Evolutionary conservation across 2,329 filamentous ascomycete genomes (phyloP), one percentile per base, ranked within the genome.

Genomic region (Plenodomus biglobosus): DNA sequence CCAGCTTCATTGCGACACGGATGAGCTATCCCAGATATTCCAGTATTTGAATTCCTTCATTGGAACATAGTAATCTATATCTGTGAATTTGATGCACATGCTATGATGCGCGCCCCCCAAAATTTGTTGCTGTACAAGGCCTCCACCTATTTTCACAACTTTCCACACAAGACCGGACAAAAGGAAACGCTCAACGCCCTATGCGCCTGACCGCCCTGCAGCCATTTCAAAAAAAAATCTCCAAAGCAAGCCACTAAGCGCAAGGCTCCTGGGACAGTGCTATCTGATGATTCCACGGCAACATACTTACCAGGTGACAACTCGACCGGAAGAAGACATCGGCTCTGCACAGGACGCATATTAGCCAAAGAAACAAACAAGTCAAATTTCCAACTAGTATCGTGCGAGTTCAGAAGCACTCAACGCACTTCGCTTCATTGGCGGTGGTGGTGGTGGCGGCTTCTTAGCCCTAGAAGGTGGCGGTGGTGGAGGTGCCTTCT

Each of bases 391-490:
- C 27, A 15, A 49, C 56, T 63, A 71, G 59, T 71, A 71, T 64
- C 66, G 65, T 46, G 67, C 64, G 40, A 69, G 54, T 55, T 69
- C 66, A 42, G 65, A 66, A 47, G 66, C 61, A 59, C 75, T 78
- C 61, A 78, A 65, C 52, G 74, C 75, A 68, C 74, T 78, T 56
- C 82, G 74, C 76, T 86, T 86, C 73, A 84, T 79, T 18, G 85
- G 84, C 10, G 82, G 82, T 18, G 83, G 84, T 32, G 82, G 82
- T 50, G 84, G 83, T 18, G 81, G 80, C 11, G 84, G 83, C 69
- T 87, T 87, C 76, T 86, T 87, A 30, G 80, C 73, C 62, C 84
- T 74, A 18, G 79, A 80, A 19, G 84, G 85, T 21, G 85, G 84
- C 17, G 85, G 84, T 39, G 83, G 81, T 17, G 69, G 69, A 35